Evolutionary conservation across 225 moss, liverwort and hornwort genomes (phyloP).

Genomic region (Pleurozium schreberi): DNA sequence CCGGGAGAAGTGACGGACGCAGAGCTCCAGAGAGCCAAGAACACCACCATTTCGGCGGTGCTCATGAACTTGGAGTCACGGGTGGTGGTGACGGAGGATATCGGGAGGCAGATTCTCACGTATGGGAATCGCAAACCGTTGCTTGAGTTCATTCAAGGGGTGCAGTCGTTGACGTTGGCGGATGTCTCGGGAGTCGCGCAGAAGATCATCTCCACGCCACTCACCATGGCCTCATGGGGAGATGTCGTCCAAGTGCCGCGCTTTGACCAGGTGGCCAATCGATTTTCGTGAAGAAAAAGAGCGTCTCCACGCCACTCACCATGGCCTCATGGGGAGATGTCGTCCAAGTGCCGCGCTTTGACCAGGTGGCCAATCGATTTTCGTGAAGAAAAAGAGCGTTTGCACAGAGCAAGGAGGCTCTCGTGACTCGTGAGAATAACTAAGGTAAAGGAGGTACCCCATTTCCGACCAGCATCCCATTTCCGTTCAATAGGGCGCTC

Average conservation of each 20-base stretch:
- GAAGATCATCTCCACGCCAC: constrained; percentile 42
- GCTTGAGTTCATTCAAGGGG: constrained; percentile 31
- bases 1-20: constrained; percentile 27
- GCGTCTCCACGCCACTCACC: too few relatives aligned
- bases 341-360: too few relatives aligned
- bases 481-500: too few relatives aligned
- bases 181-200: constrained; percentile 22
- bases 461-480: too few relatives aligned
- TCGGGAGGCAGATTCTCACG: constrained; percentile 34
- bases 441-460: too few relatives aligned
- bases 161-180: constrained; percentile 22
- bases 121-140: constrained; percentile 32
- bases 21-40: constrained; percentile 34
- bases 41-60: constrained; percentile 33
- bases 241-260: constrained; percentile 22
- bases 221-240: constrained; percentile 57
- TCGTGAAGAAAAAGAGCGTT: too few relatives aligned
- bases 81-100: constrained; percentile 38
- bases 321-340: too few relatives aligned
- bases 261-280: constrained; percentile 27
- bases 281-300: constrained; percentile 9
- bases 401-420: too few relatives aligned
- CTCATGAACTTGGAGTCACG: constrained; percentile 41
- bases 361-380: too few relatives aligned
- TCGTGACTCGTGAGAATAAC: too few relatives aligned